These are phyloP conservation scores for Lagenaria siceraria DNA, from an alignment of 306 rosid species.

Conservation along the genomic window DNA sequence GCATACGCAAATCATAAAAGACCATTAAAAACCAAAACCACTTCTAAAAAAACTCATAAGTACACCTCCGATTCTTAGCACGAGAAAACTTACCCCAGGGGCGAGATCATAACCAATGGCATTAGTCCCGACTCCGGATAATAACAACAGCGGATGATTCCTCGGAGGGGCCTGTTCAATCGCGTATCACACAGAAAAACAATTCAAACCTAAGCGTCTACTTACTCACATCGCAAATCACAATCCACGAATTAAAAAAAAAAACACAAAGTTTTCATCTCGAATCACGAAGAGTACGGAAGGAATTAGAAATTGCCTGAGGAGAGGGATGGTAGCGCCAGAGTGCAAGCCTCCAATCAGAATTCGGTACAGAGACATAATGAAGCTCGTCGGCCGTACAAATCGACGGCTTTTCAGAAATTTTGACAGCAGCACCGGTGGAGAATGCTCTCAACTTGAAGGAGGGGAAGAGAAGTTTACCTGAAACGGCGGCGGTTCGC, in stretches of 20 bases:
- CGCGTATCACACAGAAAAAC: background rate
- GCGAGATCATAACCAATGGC: conserved; percentile 97
- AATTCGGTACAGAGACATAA: conserved; percentile 62
- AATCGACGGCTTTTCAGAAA: conserved; percentile 55
- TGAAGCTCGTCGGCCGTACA: conserved; percentile 98
- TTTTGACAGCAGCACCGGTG: conserved; percentile 20
- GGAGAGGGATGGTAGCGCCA: conserved; percentile 92
- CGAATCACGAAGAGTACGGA: background rate
- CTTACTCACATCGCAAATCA: background rate
- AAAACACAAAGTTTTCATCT: background rate
- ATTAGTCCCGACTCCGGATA: conserved; percentile 95
- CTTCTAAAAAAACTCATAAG: background rate
- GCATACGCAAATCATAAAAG: background rate
- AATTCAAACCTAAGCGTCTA: background rate
- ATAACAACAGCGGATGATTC: conserved; percentile 75
- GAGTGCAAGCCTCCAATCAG: conserved; percentile 86
- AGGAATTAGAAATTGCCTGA: conserved; percentile 20
- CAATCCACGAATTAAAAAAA: background rate
- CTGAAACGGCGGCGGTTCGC: conserved; percentile 26
- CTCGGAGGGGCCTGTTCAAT: conserved; percentile 59
- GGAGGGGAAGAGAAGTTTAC: conserved; percentile 14
- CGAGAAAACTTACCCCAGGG: conserved; percentile 37
- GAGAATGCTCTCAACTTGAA: conserved; percentile 48
- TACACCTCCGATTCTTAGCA: background rate
- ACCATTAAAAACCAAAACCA: background rate